Evolutionary conservation across 306 rosid genomes (phyloP), one percentile per base, ranked within the genome.

Genomic region (Sechiopsis laciniata): DNA sequence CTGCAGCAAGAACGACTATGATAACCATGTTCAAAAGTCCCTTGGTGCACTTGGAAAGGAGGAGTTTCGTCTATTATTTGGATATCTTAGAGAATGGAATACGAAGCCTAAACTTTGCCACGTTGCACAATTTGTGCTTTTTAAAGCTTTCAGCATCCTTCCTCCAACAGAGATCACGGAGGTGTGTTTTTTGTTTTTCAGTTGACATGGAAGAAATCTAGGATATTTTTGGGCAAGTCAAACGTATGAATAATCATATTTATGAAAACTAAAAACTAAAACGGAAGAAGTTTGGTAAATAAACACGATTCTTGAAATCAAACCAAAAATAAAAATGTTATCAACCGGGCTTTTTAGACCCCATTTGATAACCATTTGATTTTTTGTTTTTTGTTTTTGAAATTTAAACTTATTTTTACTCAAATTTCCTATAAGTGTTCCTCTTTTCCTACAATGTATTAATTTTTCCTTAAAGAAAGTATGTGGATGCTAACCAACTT

Each of bases 31-130:
- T 54, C 83, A 85, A 64, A 86, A 73, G 84, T 87, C 90, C 48
- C 90, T 94, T 51, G 63, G 73, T 67, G 80, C 81, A 71, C 78
- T 91, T 52, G 85, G 78, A 74, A 67, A 79, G 77, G 96, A 85
- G 61, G 95, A 94, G 85, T 82, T 87, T 32, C 83, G 76, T 7
- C 24, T 75, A 75, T 82, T 90, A 60, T 80, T 94, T 82, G 89
- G 83, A 64, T 87, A 91, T 79, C 73, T 87, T 55, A 84, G 97
- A 66, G 96, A 94, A 75, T 94, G 97, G 98, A 94, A 94, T 83
- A 82, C 97, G 24, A 94, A 88, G 73, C 92, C 98, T 42, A 94
- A 89, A 81, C 84, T 81, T 61, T 90, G 96, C 82, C 90, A 94
- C 74, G 92, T 90, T 74, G 91, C 96, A 50, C 98, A 94, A 72